phyloP scores from a whole-genome alignment of 228 moss, liverwort and hornwort species.

The Sphagnum magellanicum region DNA sequence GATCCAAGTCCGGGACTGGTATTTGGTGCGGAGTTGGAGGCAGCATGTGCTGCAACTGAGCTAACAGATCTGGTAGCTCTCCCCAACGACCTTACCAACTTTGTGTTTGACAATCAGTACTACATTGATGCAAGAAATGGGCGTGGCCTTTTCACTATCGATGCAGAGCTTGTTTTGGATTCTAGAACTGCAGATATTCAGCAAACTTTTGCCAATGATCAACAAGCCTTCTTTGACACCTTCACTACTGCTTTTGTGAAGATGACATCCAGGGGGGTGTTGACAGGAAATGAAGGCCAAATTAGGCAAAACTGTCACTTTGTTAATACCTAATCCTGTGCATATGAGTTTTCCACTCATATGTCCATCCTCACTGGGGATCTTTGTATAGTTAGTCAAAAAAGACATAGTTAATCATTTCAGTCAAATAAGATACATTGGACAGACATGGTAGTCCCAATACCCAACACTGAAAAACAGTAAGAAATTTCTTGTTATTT shows the following conservation, averaged over 20 bases:
- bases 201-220: conserved; percentile 12
- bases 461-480: too few relatives aligned
- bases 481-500: too few relatives aligned
- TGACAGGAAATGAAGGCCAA: conserved; percentile 36
- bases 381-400: too few relatives aligned
- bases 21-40: conserved; percentile 24
- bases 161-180: conserved; percentile 20
- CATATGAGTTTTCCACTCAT: too few relatives aligned
- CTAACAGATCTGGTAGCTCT: conserved; percentile 27
- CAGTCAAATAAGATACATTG: too few relatives aligned
- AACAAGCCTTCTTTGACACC: conserved; percentile 23
- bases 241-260: conserved; percentile 39
- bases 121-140: conserved; percentile 24
- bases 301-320: conserved; percentile 30
- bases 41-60: conserved; percentile 8
- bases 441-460: too few relatives aligned
- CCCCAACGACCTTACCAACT: conserved; percentile 29
- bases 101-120: conserved; percentile 50
- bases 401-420: too few relatives aligned
- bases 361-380: too few relatives aligned
- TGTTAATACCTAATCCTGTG: not conserved
- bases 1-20: conserved; percentile 17
- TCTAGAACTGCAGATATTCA: conserved; percentile 22
- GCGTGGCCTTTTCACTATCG: conserved; percentile 36
- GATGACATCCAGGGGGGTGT: conserved; percentile 11